Base-by-base conservation (phyloP, 495 filamentous ascomycete genomes). In the Penicillium silybi region DNA sequence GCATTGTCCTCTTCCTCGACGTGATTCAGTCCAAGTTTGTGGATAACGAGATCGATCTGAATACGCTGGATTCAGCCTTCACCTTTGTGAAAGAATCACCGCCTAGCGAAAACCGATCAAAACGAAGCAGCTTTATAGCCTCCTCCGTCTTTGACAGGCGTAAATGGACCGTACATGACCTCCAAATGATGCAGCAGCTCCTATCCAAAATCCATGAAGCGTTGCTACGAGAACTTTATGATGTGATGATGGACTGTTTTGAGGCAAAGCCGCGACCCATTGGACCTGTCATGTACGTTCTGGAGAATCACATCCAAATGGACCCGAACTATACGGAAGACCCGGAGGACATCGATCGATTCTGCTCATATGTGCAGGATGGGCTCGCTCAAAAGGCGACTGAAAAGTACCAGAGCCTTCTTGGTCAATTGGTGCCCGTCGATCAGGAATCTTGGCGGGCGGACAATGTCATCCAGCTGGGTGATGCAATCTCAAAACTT, bases 141-240 rank as follows among this genome's bases (percentile, higher is more conserved):
- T 73, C 76, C 1, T 58, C 77, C 6, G 55, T 84, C 0, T 80
- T 72, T 56, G 85, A 89, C 47, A 71, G 81, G 42, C 67, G 61
- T 6, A 80, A 79, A 49, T 99, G 95, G 95, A 90, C 90, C 2
- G 68, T 95, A 22, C 69, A 82, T 27, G 95, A 97, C 67, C 84
- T 84, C 58, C 78, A 81, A 4, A 68, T 86, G 22, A 89, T 91
- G 71, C 88, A 87, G 54, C 80, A 87, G 57, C 78, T 88, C 18
- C 76, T 97, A 1, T 74, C 79, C 32, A 82, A 82, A 49, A 70
- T 97, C 10, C 83, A 97, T 58, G 90, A 95, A 51, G 84, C 85
- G 15, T 68, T 99, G 34, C 71, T 96, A 42, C 82, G 95, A 40
- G 95, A 97, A 54, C 78, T 99, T 19, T 97, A 88, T 69, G 86